Evolutionary conservation across 768 basidiomycete species (phyloP).

Genomic region (Suillus luteus): DNA sequence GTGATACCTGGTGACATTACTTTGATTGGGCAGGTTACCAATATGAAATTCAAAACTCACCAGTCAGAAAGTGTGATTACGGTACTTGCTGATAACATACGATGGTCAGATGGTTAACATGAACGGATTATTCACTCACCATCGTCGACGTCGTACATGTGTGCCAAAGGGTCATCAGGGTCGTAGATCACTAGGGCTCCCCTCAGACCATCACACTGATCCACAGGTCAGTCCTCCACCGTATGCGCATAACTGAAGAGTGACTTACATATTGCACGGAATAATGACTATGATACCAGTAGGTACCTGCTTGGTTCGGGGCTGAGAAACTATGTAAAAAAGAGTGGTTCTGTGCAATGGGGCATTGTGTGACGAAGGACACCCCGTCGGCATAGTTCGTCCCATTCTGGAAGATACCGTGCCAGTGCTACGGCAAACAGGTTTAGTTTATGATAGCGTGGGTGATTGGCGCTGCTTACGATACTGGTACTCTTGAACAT

Average conservation of each 20-base stretch:
- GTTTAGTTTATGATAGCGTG: neutral
- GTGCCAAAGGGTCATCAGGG: too few species aligned
- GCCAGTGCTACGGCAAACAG: neutral
- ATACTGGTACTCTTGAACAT: neutral
- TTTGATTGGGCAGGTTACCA: too few species aligned
- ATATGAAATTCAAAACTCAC: neutral
- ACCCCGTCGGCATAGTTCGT: neutral
- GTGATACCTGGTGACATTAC: too few species aligned
- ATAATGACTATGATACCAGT: neutral
- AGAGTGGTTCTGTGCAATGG: too few species aligned
- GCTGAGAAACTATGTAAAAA: too few species aligned
- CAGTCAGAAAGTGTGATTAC: neutral
- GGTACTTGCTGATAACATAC: neutral
- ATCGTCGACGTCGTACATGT: too few species aligned
- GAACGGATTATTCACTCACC: neutral
- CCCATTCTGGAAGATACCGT: neutral
- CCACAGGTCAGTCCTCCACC: neutral
- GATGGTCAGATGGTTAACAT: neutral
- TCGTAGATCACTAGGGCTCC: neutral
- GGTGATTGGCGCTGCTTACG: neutral
- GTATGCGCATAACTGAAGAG: neutral
- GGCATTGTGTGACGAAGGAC: too few species aligned
- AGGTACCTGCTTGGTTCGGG: neutral
- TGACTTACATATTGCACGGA: neutral
- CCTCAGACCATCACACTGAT: neutral